Base-by-base conservation (phyloP, 2,329 filamentous ascomycete species). In the Talaromyces sp. region DNA sequence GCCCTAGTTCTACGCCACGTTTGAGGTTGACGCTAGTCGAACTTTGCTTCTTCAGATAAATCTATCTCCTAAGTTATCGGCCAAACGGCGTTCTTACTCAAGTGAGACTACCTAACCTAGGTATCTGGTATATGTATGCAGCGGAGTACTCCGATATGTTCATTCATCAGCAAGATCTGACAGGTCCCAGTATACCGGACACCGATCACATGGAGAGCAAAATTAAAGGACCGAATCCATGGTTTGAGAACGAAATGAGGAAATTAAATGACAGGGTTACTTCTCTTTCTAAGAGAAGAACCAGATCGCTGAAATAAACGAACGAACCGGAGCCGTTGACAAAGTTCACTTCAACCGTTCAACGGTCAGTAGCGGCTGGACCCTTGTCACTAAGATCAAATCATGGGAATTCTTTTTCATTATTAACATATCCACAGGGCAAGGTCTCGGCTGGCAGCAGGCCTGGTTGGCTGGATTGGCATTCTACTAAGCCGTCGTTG, bases 311-410 rank as follows among this genome's bases (percentile, higher is more conserved):
- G 25, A 3, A 28, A 28, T 28, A 28, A 28, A 48, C 15, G 15
- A 31, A 37, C 4, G 11, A 35, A 5, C 22, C 25, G 2, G 28
- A 43, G 19, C 8, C 15, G 53, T 33, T 3, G 36, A 28, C 33
- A 45, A 50, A 48, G 31, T 48, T 56, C 53, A 56, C n/a, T n/a
- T n/a, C n/a, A n/a, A n/a, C n/a, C n/a, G 33, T 50, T 56, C 54
- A 56, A 56, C 54, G 54, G 54, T 56, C 54, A 50, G 54, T 56
- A 50, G 54, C 54, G 54, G 53, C 54, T 40, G 43, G 43, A 50
- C 54, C 43, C 43, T 50, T 28, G 54, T 19, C 4, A 51, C 19
- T n/a, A n/a, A n/a, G n/a, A n/a, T n/a, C n/a, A n/a, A n/a, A n/a
- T n/a, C n/a, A n/a, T n/a, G n/a, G n/a, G n/a, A n/a, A n/a, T n/a